phyloP scores from a whole-genome alignment of 1,139 yeast genomes.

The Wickerhamiella pararugosa region DNA sequence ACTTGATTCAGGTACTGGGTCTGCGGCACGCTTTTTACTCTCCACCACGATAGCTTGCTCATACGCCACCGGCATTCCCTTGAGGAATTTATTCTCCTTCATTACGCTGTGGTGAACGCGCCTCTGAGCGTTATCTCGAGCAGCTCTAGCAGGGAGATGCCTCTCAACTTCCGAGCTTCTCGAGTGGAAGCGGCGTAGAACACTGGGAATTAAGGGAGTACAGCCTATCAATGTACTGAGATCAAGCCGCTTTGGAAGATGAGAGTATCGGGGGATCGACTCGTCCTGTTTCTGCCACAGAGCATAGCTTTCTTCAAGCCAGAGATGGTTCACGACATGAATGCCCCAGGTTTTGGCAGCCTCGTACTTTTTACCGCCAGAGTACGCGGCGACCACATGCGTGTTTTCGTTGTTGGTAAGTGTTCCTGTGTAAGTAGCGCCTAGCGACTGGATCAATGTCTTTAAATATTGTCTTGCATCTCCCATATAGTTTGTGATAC shows the following conservation, averaged over 20 bases:
- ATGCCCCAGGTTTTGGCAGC: slow-evolving; percentile 56
- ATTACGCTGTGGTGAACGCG: slow-evolving; percentile 57
- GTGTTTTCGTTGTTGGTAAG: slow-evolving; percentile 48
- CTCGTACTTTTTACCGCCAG: slow-evolving; percentile 57
- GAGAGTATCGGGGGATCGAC: slow-evolving; percentile 31
- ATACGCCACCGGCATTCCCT: slow-evolving; percentile 24
- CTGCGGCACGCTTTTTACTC: no score
- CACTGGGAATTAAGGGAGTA: slow-evolving; percentile 32
- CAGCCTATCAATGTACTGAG: slow-evolving; percentile 37
- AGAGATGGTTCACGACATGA: slow-evolving; percentile 55
- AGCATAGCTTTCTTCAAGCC: slow-evolving; percentile 77
- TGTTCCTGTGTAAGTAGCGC: slow-evolving; percentile 63
- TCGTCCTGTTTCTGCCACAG: slow-evolving; percentile 41
- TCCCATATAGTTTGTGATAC: slow-evolving; percentile 73
- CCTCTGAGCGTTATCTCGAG: slow-evolving; percentile 50
- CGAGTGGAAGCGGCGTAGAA: slow-evolving; percentile 31
- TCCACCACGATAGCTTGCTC: background rate
- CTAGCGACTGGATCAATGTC: slow-evolving; percentile 48
- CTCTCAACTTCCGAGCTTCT: slow-evolving; percentile 11
- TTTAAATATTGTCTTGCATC: slow-evolving; percentile 64
- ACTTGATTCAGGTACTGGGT: no score
- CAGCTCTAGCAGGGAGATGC: slow-evolving; percentile 29
- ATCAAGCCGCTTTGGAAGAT: slow-evolving; percentile 31
- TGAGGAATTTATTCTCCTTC: slow-evolving; percentile 46
- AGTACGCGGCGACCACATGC: slow-evolving; percentile 53